Evolutionary conservation across 176 grass and related monocot genomes (phyloP), one percentile per base, ranked within the genome.

Genomic region (Carex pumila): DNA sequence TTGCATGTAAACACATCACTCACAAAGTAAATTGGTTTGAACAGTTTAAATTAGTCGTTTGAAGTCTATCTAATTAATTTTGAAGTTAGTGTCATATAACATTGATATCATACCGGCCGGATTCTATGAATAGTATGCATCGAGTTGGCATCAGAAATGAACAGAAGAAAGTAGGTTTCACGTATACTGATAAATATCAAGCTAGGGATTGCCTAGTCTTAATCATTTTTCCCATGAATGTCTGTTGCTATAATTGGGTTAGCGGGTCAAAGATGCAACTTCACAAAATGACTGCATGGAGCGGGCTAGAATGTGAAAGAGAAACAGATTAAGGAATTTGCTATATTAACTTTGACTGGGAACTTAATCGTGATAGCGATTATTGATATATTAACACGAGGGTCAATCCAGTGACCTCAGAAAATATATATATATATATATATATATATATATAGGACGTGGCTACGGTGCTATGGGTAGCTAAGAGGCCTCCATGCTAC

Each of bases 201-300:
- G 4, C 6, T 39, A 55, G 31, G 15, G 11, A 55, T 30, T 31
- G 7, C 9, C 8, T 11, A 72, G 8, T 72, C 18, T 49, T 49
- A 34, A 34, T 4, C 7, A 14, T 54, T 76, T 15, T 76, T 53
- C 71, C 7, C 17, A 12, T 76, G 25, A 56, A 34, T 7, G 41
- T 71, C 6, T 76, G 79, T 64, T 65, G 80, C 14, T 83, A 25
- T 17, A 66, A 66, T 69, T 83, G 19, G 64, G 13, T 66, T 68
- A 31, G 37, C 81, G 12, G 34, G 81, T 83, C 81, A 83, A 83
- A 83, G 62, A 69, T 83, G 36, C 21, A 81, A 81, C 49, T 34
- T 34, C 52, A 59, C 21, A n/a, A 2, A 21, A 21, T 3, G 39
- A 0, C 39, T 11, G 29, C 68, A 71, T n/a, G 8, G 39, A 55